These are phyloP conservation scores for Quercus berberidifolia DNA, from an alignment of 306 rosid genomes.

Conservation along the genomic window DNA sequence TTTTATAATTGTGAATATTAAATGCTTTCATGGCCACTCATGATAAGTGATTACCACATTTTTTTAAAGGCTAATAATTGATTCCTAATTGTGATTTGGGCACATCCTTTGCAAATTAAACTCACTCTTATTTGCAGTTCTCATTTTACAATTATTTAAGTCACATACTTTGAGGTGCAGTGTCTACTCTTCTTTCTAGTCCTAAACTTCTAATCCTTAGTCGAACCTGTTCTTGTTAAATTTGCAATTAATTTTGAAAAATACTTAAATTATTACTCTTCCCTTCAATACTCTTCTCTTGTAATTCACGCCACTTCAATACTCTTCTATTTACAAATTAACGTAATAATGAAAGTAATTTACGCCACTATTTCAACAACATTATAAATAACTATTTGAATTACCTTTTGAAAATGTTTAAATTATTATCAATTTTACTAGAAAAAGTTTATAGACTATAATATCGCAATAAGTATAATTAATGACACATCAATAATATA, in stretches of 20 bases:
- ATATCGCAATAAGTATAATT: too few species aligned
- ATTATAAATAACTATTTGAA: too few species aligned
- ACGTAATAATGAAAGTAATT: too few species aligned
- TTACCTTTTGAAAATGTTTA: too few species aligned
- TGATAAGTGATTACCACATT: slow-evolving; percentile 22
- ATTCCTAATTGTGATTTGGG: slow-evolving; percentile 11
- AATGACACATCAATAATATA: too few species aligned
- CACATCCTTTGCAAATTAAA: slow-evolving; percentile 13
- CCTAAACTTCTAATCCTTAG: slow-evolving; percentile 9
- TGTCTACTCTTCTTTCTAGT: slow-evolving; percentile 9
- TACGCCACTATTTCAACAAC: too few species aligned
- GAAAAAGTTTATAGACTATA: too few species aligned
- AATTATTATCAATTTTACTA: too few species aligned
- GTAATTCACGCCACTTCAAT: too few species aligned
- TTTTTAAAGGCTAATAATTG: slow-evolving; percentile 9
- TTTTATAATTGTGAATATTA: background rate
- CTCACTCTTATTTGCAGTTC: background rate
- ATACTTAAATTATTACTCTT: too few species aligned
- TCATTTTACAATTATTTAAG: slow-evolving; percentile 12
- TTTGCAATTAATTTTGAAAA: background rate
- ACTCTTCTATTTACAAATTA: too few species aligned
- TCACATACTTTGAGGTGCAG: slow-evolving; percentile 10
- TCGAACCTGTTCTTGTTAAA: slow-evolving; percentile 22
- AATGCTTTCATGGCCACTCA: slow-evolving; percentile 19
- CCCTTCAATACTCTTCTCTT: too few species aligned